phyloP scores from a whole-genome alignment of 208 protist genomes.

The Crithidia brevicula region DNA sequence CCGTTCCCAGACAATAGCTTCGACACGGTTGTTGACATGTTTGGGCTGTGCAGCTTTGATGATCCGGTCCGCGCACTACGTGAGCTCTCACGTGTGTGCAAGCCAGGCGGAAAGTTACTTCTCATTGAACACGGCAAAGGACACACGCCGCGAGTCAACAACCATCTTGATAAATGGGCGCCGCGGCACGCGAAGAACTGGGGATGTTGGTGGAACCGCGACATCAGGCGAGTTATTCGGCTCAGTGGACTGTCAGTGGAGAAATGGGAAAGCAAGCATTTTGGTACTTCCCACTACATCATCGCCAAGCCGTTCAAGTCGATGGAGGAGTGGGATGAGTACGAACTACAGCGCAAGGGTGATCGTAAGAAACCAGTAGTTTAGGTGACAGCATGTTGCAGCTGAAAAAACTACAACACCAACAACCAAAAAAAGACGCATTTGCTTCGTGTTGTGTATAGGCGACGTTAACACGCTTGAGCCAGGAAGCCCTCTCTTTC shows the following conservation, averaged over 20 bases:
- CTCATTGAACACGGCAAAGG: slow-evolving; percentile 90
- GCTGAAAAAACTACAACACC: too few relatives aligned
- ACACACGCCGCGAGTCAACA: slow-evolving; percentile 66
- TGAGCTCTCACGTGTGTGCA: slow-evolving; percentile 92
- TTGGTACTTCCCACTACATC: slow-evolving; percentile 90
- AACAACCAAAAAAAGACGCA: too few relatives aligned
- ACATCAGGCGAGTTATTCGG: slow-evolving; percentile 76
- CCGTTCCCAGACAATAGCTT: slow-evolving; percentile 90
- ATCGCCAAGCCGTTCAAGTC: slow-evolving; percentile 83
- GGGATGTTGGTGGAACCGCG: slow-evolving; percentile 92
- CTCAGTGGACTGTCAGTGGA: slow-evolving; percentile 69
- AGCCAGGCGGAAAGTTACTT: slow-evolving; percentile 84
- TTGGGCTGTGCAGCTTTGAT: slow-evolving; percentile 92
- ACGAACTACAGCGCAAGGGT: slow-evolving; percentile 24
- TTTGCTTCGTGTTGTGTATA: too few relatives aligned
- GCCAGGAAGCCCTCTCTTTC: too few relatives aligned
- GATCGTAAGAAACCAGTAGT: slow-evolving; percentile 13
- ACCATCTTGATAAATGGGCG: slow-evolving; percentile 86
- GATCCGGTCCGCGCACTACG: slow-evolving; percentile 86
- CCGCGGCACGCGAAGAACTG: slow-evolving; percentile 81
- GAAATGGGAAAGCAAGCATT: slow-evolving; percentile 79
- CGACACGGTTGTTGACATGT: slow-evolving; percentile 92
- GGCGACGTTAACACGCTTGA: too few relatives aligned
- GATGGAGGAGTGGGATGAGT: slow-evolving; percentile 72
- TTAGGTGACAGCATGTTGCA: too few relatives aligned